Conservation (phyloP, 768 basidiomycete species). For the Exidia glandulosa region DNA sequence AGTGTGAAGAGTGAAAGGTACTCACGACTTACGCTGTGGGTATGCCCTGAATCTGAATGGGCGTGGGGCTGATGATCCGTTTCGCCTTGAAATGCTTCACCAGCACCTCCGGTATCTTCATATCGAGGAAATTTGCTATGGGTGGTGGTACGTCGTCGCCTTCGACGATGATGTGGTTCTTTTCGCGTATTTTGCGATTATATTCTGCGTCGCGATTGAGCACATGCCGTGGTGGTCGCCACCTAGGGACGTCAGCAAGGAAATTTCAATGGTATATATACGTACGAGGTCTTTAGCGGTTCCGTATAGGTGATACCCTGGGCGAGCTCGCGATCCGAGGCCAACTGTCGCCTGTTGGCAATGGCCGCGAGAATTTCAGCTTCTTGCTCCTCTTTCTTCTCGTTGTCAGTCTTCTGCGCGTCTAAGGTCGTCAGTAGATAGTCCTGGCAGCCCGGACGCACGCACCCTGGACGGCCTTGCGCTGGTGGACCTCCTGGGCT, state of each 20-base stretch:
- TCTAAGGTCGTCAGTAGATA: slow-evolving; percentile 31
- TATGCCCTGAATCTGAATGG: slow-evolving; percentile 95
- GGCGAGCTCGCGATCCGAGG: slow-evolving; percentile 86
- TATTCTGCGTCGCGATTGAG: slow-evolving; percentile 59
- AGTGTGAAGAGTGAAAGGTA: slow-evolving; percentile 2
- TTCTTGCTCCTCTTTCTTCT: slow-evolving; percentile 81
- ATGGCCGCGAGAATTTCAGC: slow-evolving; percentile 88
- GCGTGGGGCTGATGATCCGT: slow-evolving; percentile 78
- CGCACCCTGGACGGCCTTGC: slow-evolving; percentile 71
- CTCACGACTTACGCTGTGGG: slow-evolving; percentile 68
- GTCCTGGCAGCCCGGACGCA: neutral
- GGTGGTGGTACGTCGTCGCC: slow-evolving; percentile 91
- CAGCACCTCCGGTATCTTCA: slow-evolving; percentile 91
- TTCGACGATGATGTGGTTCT: slow-evolving; percentile 90
- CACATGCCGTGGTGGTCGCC: slow-evolving; percentile 80
- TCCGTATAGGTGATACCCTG: slow-evolving; percentile 89
- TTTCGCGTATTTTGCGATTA: slow-evolving; percentile 67
- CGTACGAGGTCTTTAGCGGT: slow-evolving; percentile 69
- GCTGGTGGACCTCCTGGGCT: slow-evolving; percentile 87
- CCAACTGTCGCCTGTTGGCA: slow-evolving; percentile 80
- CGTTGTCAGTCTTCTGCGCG: slow-evolving; percentile 75
- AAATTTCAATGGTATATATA: slow-evolving; percentile 11
- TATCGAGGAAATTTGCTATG: slow-evolving; percentile 84
- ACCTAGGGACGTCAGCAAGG: slow-evolving; percentile 34
- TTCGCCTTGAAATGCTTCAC: slow-evolving; percentile 75